Evolutionary conservation across 2,329 filamentous ascomycete genomes (phyloP).

Genomic region (Hymenoscyphus infarciens): DNA sequence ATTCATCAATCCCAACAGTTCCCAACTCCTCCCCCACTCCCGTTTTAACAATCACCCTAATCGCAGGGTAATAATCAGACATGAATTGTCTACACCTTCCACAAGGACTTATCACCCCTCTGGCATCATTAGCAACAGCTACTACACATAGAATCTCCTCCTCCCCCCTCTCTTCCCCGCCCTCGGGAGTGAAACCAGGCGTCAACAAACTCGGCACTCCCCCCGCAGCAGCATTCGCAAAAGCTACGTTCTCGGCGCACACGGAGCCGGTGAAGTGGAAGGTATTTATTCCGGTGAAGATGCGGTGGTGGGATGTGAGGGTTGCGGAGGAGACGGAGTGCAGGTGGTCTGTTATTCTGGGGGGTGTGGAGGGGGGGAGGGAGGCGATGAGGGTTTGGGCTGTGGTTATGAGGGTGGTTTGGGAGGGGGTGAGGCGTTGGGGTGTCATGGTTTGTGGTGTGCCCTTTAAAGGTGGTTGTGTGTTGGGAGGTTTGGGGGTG

Average conservation of each 20-base stretch:
- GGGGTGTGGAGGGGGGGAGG: not conserved
- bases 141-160: slow-evolving; percentile 17
- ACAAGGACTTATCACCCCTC: slow-evolving; percentile 26
- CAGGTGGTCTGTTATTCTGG: slow-evolving; percentile 19
- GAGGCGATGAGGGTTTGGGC: not conserved
- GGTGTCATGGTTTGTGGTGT: not conserved
- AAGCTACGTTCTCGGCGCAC: slow-evolving; percentile 24
- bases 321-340: slow-evolving; percentile 19
- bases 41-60: slow-evolving; percentile 21
- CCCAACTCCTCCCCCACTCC: slow-evolving; percentile 9
- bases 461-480: too few species aligned
- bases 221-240: slow-evolving; percentile 21
- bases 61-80: slow-evolving; percentile 24
- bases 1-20: slow-evolving; percentile 16
- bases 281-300: slow-evolving; percentile 24
- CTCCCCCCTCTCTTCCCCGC: not conserved
- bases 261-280: slow-evolving; percentile 20
- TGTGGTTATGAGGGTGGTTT: not conserved
- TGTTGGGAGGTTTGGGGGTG: too few species aligned
- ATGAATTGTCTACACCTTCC: slow-evolving; percentile 27
- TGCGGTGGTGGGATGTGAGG: slow-evolving; percentile 15
- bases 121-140: slow-evolving; percentile 18
- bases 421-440: not conserved
- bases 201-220: slow-evolving; percentile 11
- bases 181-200: not conserved